Conservation (phyloP, 2,329 filamentous ascomycete genomes). For the Fusarium tuaranense region DNA sequence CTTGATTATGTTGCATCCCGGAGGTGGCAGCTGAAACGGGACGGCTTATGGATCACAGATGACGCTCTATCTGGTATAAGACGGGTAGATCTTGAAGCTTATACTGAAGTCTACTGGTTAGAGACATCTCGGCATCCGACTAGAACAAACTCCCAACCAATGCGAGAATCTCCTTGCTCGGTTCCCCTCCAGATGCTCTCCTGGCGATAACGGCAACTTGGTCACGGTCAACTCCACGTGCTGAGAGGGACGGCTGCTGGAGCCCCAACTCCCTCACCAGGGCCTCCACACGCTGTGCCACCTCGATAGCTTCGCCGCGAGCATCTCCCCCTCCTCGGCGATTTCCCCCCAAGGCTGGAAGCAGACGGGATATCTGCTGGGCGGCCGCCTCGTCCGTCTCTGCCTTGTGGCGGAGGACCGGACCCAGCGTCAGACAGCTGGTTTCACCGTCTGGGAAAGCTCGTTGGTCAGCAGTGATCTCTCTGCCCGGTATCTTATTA, state of each 20-base stretch:
- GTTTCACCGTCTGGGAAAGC: conserved; percentile 36
- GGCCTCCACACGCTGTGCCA: conserved; percentile 24
- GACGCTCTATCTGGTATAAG: neutral
- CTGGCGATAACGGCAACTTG: conserved; percentile 22
- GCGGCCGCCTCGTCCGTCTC: conserved; percentile 8
- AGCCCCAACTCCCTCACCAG: conserved; percentile 20
- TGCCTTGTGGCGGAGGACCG: conserved; percentile 25
- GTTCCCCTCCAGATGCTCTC: conserved; percentile 2
- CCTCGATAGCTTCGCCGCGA: conserved; percentile 21
- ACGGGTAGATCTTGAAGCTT: neutral
- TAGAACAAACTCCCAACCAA: conserved; percentile 24
- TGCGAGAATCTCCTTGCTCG: conserved; percentile 15
- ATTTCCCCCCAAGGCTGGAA: conserved; percentile 22
- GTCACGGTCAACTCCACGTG: conserved; percentile 9
- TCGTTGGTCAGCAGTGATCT: conserved; percentile 24
- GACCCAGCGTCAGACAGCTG: conserved; percentile 30
- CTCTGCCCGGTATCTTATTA: neutral
- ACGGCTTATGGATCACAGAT: neutral
- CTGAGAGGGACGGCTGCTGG: conserved; percentile 18
- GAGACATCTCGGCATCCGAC: neutral
- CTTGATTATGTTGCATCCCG: neutral
- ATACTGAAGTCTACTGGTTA: neutral
- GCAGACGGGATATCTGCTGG: conserved; percentile 29
- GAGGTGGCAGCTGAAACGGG: neutral
- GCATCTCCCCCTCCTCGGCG: neutral